Percentiles rank a stretch among this genome's conserved stretches.
These are phyloP conservation scores for Trichoderma hamatum DNA, from an alignment of 2,329 filamentous ascomycete species.

Conservation along the genomic window DNA sequence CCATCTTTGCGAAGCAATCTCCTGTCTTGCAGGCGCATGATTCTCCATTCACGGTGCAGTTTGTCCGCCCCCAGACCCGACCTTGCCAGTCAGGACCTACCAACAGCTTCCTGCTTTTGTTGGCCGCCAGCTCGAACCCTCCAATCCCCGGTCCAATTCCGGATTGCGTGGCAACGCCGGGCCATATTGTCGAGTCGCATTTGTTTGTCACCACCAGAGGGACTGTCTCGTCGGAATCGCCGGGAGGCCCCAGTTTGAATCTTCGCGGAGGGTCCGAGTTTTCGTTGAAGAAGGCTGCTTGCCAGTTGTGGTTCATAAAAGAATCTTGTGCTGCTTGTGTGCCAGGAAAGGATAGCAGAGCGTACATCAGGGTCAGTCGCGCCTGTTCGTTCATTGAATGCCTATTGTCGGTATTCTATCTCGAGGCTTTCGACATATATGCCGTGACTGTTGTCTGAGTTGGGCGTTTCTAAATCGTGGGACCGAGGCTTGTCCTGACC, in stretches of 20 bases:
- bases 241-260: slow-evolving; percentile 39
- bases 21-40: slow-evolving; percentile 73
- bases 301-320: slow-evolving; percentile 32
- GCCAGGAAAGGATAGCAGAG: slow-evolving; percentile 31
- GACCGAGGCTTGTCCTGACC: neutral
- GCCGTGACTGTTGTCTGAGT: slow-evolving; percentile 1
- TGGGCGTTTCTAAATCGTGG: neutral
- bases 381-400: slow-evolving; percentile 32
- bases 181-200: slow-evolving; percentile 73
- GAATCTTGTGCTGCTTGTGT: slow-evolving; percentile 28
- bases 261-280: slow-evolving; percentile 31
- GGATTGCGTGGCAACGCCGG: slow-evolving; percentile 72
- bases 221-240: slow-evolving; percentile 45
- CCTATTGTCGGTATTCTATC: neutral
- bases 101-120: slow-evolving; percentile 61
- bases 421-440: neutral
- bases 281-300: slow-evolving; percentile 35
- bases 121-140: slow-evolving; percentile 68
- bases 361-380: slow-evolving; percentile 30
- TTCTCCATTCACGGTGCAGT: slow-evolving; percentile 73
- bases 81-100: slow-evolving; percentile 79
- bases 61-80: slow-evolving; percentile 80
- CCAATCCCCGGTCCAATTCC: slow-evolving; percentile 67
- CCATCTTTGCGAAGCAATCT: slow-evolving; percentile 71
- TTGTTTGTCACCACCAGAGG: slow-evolving; percentile 72